These are phyloP conservation scores for Arachis hypogaea DNA, from an alignment of 306 rosid genomes.

Conservation along the genomic window DNA sequence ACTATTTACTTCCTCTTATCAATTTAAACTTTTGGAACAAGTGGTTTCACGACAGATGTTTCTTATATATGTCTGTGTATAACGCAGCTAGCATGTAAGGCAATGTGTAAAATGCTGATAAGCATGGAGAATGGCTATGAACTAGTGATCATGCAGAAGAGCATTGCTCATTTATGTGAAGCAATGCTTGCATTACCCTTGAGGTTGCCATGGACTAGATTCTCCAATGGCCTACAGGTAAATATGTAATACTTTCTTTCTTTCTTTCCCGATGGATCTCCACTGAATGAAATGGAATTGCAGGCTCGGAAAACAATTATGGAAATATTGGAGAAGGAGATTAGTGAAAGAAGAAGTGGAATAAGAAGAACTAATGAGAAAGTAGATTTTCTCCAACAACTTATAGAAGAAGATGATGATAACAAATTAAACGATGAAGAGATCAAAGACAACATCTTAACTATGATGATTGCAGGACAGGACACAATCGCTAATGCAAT, in stretches of 20 bases:
- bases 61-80: neutral
- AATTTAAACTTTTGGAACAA: too few species aligned
- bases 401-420: conserved; percentile 45
- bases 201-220: conserved; percentile 70
- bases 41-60: too few species aligned
- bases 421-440: conserved; percentile 43
- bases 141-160: conserved; percentile 52
- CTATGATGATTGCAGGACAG: conserved; percentile 88
- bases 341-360: conserved; percentile 61
- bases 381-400: conserved; percentile 67
- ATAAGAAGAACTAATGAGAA: neutral
- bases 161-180: conserved; percentile 57
- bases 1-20: too few species aligned
- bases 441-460: conserved; percentile 80
- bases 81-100: conserved; percentile 73
- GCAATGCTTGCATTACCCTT: conserved; percentile 85
- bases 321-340: conserved; percentile 56
- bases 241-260: neutral
- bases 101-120: conserved; percentile 81
- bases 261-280: too few species aligned
- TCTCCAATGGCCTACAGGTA: conserved; percentile 80
- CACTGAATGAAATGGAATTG: conserved; percentile 9
- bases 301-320: conserved; percentile 77
- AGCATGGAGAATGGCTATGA: conserved; percentile 58
- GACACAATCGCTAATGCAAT: conserved; percentile 87